These are phyloP conservation scores for Fusarium tjaetaba DNA, from an alignment of 2,329 filamentous ascomycete genomes.

Conservation along the genomic window DNA sequence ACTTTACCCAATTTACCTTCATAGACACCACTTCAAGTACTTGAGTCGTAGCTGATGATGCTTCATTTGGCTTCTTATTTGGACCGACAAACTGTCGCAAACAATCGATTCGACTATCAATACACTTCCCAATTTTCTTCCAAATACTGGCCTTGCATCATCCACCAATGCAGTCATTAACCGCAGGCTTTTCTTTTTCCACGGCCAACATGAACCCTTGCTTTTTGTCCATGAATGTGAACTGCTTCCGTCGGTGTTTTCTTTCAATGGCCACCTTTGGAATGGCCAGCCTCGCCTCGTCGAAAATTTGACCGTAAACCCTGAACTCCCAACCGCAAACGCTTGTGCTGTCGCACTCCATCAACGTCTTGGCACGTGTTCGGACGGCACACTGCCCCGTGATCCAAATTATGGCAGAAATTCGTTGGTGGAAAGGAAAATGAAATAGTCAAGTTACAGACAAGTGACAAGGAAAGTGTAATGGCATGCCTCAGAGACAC, in stretches of 20 bases:
- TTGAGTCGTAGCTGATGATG: constrained; percentile 9
- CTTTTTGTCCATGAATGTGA: constrained; percentile 32
- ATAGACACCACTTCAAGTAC: background rate
- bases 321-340: constrained; percentile 44
- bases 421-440: constrained; percentile 34
- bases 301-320: constrained; percentile 33
- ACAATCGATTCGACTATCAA: constrained; percentile 25
- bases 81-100: constrained; percentile 11
- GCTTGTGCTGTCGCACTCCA: constrained; percentile 39
- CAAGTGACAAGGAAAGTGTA: constrained; percentile 23
- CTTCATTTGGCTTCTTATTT: constrained; percentile 24
- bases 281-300: constrained; percentile 19
- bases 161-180: constrained; percentile 1
- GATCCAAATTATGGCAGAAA: constrained; percentile 37
- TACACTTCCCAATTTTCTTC: constrained; percentile 24
- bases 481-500: constrained; percentile 7
- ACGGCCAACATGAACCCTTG: constrained; percentile 18
- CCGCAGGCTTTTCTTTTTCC: constrained; percentile 10
- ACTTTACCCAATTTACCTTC: background rate
- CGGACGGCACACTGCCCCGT: constrained; percentile 28
- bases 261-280: constrained; percentile 11
- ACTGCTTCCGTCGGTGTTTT: constrained; percentile 17
- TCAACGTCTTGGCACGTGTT: constrained; percentile 27
- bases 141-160: constrained; percentile 2
- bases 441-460: constrained; percentile 32